A percentile compares a stretch with the other conserved stretches of the same genome.
Conservation (phyloP, 78 protist genomes). For the Planoprotostelium fungivorum region DNA sequence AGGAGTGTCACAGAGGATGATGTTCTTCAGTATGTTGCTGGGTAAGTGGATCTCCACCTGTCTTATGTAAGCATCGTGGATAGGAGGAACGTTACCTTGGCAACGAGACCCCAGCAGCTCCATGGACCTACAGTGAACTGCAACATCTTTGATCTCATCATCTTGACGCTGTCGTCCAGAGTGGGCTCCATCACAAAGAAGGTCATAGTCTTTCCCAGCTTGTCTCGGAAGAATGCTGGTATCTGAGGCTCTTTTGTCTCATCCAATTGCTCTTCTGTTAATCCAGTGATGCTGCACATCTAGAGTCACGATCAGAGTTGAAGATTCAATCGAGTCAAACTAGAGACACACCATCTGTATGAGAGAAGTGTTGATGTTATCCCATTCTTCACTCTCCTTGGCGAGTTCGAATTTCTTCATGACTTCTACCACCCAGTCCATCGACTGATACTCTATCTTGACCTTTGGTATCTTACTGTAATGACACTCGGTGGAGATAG, state of each 20-base stretch:
- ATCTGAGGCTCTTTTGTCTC: not conserved
- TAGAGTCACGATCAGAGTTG: not conserved
- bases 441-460: not conserved
- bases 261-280: not conserved
- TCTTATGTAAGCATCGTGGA: too few relatives aligned
- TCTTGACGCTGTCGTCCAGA: too few relatives aligned
- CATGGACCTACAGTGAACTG: too few relatives aligned
- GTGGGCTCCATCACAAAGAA: too few relatives aligned
- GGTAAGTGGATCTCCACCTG: too few relatives aligned
- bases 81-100: too few relatives aligned
- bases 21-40: too few relatives aligned
- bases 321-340: not conserved
- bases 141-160: too few relatives aligned
- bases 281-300: not conserved
- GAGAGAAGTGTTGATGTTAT: not conserved
- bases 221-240: not conserved
- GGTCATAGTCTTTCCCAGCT: too few relatives aligned
- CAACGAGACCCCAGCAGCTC: too few relatives aligned
- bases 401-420: not conserved
- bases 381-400: not conserved
- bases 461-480: not conserved
- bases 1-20: too few relatives aligned
- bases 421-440: not conserved
- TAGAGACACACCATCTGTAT: not conserved
- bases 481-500: not conserved